Evolutionary conservation across 2,329 filamentous ascomycete genomes (phyloP).

Genomic region (Ceratocystis colombiana): DNA sequence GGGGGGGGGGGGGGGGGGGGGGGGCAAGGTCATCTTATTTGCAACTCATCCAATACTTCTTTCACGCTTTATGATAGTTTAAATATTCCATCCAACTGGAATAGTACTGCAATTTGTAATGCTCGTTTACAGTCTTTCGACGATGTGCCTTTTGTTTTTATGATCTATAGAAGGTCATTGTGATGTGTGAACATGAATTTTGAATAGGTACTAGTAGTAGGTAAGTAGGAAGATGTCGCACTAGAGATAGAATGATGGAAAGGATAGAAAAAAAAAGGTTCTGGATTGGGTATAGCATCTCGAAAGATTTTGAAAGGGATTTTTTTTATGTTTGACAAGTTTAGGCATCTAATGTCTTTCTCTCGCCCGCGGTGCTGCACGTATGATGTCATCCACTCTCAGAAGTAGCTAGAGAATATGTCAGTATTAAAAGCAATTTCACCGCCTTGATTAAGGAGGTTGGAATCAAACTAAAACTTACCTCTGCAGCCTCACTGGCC

Average conservation of each 20-base stretch:
- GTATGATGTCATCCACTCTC: conserved; percentile 95
- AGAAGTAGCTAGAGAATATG: conserved; percentile 58
- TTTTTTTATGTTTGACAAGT: conserved; percentile 36
- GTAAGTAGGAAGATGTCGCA: neutral
- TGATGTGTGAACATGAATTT: conserved; percentile 10
- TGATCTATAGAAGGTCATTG: conserved; percentile 22
- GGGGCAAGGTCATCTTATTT: too few species aligned
- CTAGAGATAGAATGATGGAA: neutral
- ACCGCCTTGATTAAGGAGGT: neutral
- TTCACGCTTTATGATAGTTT: neutral
- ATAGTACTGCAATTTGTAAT: conserved; percentile 7
- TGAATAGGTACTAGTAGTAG: neutral
- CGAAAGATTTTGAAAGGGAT: conserved; percentile 15
- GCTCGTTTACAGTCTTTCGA: conserved; percentile 19
- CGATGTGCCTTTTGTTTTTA: conserved; percentile 23
- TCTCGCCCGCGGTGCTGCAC: conserved; percentile 73
- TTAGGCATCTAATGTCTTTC: conserved; percentile 53
- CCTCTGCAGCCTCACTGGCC: conserved; percentile 91
- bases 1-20: neutral
- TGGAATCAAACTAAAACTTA: conserved; percentile 39
- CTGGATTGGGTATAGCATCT: conserved; percentile 8
- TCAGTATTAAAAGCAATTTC: conserved; percentile 27
- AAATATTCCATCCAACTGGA: neutral
- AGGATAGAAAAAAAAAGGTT: conserved; percentile 15
- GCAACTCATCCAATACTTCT: neutral